Base-by-base conservation (phyloP, 2,329 filamentous ascomycete species). In the Tetracladium maxilliforme region DNA sequence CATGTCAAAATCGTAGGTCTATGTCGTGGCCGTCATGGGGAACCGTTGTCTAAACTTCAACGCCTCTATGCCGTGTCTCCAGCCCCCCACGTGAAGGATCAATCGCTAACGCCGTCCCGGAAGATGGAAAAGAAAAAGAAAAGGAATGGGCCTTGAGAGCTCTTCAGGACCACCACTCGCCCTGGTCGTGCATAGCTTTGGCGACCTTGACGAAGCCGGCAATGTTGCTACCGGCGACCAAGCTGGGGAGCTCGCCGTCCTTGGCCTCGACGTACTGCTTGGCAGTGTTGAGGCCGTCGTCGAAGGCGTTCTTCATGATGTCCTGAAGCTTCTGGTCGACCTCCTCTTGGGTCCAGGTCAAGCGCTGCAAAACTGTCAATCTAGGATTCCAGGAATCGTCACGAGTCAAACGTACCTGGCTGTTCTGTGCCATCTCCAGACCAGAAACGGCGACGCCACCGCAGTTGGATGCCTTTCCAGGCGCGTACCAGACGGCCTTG, bases 391-490 rank as follows among this genome's bases (percentile, higher is more conserved):
- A 10, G 21, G 13, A 22, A 24, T 6, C 12, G 30, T 12, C 21
- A 12, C n/a, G 15, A 12, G 15, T 13, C 9, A 8, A 24, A 46
- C 43, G 37, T 52, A 59, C n/a, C n/a, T n/a, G n/a, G 37, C 78
- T 87, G 71, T 98, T 95, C 71, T 98, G 90, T 6, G 87, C 86
- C 90, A 98, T 98, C 69, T 98, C 90, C 22, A 98, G 72, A 42
- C 90, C 90, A 4, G 84, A 93, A 20, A 98, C 90, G 29, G 90
- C 90, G 30, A 95, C 90, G 65, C 90, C 90, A 53, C 90, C 90
- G 40, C 83, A 84, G 64, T 95, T 95, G 60, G 87, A 82, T 16
- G 90, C 90, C 71, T 95, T 95, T 41, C 83, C 87, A 25, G 87
- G 87, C 11, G 80, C 90, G 55, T 95, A 95, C 90, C 90, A 98